Conservation (phyloP, 257 asterid species). For the Nicotiana otophora region DNA sequence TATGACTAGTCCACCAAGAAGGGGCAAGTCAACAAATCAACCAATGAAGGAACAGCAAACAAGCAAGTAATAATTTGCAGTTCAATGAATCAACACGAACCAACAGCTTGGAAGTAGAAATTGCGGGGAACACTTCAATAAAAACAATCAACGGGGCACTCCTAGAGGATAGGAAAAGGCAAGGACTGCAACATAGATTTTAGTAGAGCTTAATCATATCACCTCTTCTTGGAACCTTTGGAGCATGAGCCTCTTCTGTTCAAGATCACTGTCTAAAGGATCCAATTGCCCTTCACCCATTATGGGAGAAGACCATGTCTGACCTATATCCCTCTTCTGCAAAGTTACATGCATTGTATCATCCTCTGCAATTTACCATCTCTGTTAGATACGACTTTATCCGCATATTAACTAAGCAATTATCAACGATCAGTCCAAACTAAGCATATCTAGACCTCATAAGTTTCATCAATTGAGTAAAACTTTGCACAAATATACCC, state of each 20-base stretch:
- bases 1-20: not conserved
- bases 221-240: constrained; percentile 99
- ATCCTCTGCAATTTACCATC: constrained; percentile 58
- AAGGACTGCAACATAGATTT: not conserved
- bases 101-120: not conserved
- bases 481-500: not conserved
- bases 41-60: not conserved
- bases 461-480: not conserved
- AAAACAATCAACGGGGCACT: not conserved
- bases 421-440: not conserved
- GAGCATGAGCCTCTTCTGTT: constrained; percentile 94
- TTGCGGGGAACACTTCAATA: not conserved
- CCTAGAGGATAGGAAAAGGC: not conserved
- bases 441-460: not conserved
- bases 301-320: constrained; percentile 94
- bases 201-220: constrained; percentile 9
- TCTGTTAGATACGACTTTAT: not conserved
- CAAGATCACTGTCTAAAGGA: constrained; percentile 75
- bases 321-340: constrained; percentile 94
- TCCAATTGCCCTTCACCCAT: constrained; percentile 80
- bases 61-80: not conserved
- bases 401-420: not conserved
- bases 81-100: not conserved
- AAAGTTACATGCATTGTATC: constrained; percentile 79
- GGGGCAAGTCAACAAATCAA: not conserved